Percentiles rank a stretch among this genome's conserved stretches.
Conservation (phyloP, 2,329 filamentous ascomycete genomes). For the Aplosporella prunicola region DNA sequence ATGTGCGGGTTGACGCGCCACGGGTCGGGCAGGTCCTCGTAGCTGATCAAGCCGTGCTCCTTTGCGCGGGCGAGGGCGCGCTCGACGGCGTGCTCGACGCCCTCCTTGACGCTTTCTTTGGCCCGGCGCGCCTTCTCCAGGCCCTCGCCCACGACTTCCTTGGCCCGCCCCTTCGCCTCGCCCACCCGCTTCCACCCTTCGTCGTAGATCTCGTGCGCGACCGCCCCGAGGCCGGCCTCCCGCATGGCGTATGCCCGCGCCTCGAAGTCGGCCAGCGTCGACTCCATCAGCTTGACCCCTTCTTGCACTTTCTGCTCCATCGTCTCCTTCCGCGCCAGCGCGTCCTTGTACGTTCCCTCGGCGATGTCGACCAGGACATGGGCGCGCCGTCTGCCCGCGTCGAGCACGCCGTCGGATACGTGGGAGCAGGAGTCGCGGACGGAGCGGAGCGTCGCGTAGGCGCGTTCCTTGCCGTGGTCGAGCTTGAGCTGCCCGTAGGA, state of each 20-base stretch:
- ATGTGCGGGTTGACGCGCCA: constrained; percentile 97
- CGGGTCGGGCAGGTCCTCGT: constrained; percentile 80
- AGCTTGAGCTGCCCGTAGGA: constrained; percentile 74
- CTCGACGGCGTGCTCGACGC: constrained; percentile 76
- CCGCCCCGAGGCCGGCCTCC: constrained; percentile 65
- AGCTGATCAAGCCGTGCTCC: constrained; percentile 73
- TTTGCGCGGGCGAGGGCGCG: constrained; percentile 64
- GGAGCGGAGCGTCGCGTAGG: constrained; percentile 75
- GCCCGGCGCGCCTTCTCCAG: constrained; percentile 75
- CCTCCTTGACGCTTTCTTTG: constrained; percentile 49
- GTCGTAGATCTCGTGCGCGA: constrained; percentile 63
- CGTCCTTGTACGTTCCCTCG: constrained; percentile 79
- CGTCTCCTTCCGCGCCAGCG: constrained; percentile 72
- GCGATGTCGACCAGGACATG: constrained; percentile 88
- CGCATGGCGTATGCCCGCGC: constrained; percentile 68
- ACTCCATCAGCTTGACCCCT: constrained; percentile 77
- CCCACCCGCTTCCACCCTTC: constrained; percentile 74
- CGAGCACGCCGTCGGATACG: constrained; percentile 82
- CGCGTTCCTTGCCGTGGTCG: constrained; percentile 73
- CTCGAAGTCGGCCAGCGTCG: constrained; percentile 79
- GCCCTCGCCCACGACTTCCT: constrained; percentile 69
- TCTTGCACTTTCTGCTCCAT: constrained; percentile 86
- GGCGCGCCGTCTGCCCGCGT: constrained; percentile 71
- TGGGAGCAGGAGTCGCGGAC: constrained; percentile 83
- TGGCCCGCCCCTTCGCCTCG: constrained; percentile 63